phyloP scores from a whole-genome alignment of 1,284 basidiomycete genomes.

The Ceratobasidium sp. region DNA sequence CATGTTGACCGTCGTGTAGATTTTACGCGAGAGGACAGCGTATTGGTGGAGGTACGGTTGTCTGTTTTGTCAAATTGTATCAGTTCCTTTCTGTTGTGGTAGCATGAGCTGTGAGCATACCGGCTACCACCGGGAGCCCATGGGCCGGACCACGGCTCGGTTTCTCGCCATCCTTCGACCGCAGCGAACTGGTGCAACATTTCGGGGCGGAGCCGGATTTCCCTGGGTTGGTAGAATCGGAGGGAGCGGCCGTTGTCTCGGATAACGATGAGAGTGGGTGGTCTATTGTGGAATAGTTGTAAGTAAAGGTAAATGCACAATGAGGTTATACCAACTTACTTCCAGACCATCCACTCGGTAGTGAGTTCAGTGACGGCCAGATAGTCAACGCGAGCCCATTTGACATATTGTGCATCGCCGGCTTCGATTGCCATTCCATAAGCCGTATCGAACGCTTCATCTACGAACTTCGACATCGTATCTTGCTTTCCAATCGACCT shows the following conservation, averaged over 20 bases:
- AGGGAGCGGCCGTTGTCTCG: conserved; percentile 76
- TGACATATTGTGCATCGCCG: conserved; percentile 76
- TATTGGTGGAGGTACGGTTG: conserved; percentile 76
- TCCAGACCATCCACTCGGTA: conserved; percentile 84
- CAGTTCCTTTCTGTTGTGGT: conserved; percentile 41
- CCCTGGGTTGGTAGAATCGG: conserved; percentile 76
- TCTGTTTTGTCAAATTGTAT: conserved; percentile 57
- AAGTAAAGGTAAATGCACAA: background rate
- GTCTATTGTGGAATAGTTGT: conserved; percentile 61
- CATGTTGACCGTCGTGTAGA: conserved; percentile 65
- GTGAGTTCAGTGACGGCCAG: conserved; percentile 81
- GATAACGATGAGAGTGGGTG: conserved; percentile 74
- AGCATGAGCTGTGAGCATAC: conserved; percentile 60
- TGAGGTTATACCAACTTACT: conserved; percentile 64
- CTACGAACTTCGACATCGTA: conserved; percentile 73
- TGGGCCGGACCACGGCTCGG: conserved; percentile 70
- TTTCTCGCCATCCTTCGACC: conserved; percentile 69
- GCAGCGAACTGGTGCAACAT: conserved; percentile 73
- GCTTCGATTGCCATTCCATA: conserved; percentile 72
- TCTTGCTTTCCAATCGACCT: conserved; percentile 59
- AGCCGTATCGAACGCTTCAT: conserved; percentile 76
- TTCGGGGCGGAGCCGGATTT: conserved; percentile 70
- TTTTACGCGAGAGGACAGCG: conserved; percentile 64
- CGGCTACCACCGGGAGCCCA: conserved; percentile 78
- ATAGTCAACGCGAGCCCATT: conserved; percentile 84